Base-by-base conservation (phyloP, 768 basidiomycete species). In the Candolleomyces efflorescens region DNA sequence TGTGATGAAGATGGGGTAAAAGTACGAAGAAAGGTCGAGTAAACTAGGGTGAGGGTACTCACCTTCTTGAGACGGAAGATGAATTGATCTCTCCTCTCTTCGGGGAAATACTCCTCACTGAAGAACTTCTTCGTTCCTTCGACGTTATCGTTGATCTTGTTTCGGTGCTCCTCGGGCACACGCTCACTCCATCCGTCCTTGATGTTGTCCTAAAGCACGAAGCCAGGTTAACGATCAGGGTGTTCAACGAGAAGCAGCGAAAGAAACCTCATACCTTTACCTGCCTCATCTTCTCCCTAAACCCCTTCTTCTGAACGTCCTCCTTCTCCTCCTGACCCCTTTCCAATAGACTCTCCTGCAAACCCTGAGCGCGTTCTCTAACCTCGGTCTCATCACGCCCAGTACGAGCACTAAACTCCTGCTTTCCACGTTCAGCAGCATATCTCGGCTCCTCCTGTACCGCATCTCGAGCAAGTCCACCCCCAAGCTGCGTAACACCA, bases 31-130 rank as follows among this genome's bases (percentile, higher is more conserved):
- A n/a, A 45, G 23, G 12, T 1, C 22, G 32, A 3, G 11, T 5
- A 9, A 41, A 1, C 12, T 11, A 27, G 7, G 5, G n/a, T n/a
- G n/a, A n/a, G n/a, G n/a, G n/a, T n/a, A 50, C 15, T 1, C 13
- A 43, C 41, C 41, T 43, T 43, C 41, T 43, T 43, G 17, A 41
- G 22, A 49, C 96, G 83, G 77, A 88, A 96, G 66, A 98, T 90
- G 71, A 94, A 97, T 66, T 92, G 92, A 54, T 96, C 92, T 22
- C 92, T 82, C 20, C 96, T 79, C 71, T 94, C 94, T 63, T 89
- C 79, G 0, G 95, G 94, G 79, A 97, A 94, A 63, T 88, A 89
- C 39, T 95, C 90, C 50, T 94, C 91, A 15, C 74, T 72, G 53
- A 97, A 63, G 70, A 91, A 89, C 32, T 85, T 77, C 66, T 83